Percentiles rank a stretch among this genome's conserved stretches.
Evolutionary conservation across 225 moss, liverwort and hornwort genomes (phyloP).

Genomic region (Thuidium tamariscinum): DNA sequence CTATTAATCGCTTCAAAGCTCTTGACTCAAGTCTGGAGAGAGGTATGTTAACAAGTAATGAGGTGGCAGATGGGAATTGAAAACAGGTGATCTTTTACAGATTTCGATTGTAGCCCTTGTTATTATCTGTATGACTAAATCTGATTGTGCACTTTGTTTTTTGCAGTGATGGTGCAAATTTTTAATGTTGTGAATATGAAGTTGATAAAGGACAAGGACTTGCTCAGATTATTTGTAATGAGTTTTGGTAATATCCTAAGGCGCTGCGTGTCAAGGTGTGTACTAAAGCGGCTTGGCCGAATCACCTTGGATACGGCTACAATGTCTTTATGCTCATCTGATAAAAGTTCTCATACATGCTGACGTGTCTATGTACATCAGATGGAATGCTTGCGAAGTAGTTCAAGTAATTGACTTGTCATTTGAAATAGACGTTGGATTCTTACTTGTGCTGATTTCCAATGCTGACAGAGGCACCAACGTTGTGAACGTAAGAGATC

Average conservation of each 20-base stretch:
- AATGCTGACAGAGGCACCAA: conserved; percentile 34
- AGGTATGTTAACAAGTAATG: conserved; percentile 32
- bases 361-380: neutral
- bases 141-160: neutral
- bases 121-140: neutral
- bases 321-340: neutral
- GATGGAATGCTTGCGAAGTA: neutral
- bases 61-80: neutral
- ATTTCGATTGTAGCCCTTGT: neutral
- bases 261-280: conserved; percentile 54
- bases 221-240: conserved; percentile 65
- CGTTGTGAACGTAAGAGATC: conserved; percentile 57
- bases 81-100: neutral
- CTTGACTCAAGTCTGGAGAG: conserved; percentile 88
- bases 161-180: conserved; percentile 98
- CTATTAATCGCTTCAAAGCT: conserved; percentile 51
- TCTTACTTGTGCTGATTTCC: conserved; percentile 9
- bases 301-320: neutral
- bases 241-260: conserved; percentile 47
- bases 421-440: neutral
- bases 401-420: neutral
- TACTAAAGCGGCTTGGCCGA: neutral
- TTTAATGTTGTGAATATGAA: conserved; percentile 78
- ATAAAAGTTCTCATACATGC: neutral
- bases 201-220: conserved; percentile 51